phyloP scores from a whole-genome alignment of 2,329 filamentous ascomycete species.

The Sordariomycetes sp. region DNA sequence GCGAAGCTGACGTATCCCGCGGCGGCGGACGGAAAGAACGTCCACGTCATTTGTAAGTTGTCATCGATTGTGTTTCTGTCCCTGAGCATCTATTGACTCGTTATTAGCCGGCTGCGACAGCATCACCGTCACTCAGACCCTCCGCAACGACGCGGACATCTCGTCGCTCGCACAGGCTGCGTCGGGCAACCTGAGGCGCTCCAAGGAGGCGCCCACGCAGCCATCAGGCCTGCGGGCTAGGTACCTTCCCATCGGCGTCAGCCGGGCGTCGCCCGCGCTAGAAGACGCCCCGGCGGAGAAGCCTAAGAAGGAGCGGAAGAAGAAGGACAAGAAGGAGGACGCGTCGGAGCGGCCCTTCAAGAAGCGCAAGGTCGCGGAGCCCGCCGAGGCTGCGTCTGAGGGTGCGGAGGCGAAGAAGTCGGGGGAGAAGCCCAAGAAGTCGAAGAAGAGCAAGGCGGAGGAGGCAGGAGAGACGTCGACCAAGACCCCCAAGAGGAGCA shows the following conservation, averaged over 20 bases:
- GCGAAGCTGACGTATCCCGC: slow-evolving; percentile 1
- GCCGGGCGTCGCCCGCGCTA: neutral
- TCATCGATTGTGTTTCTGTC: neutral
- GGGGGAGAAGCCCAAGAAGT: too few relatives aligned
- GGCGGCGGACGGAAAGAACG: neutral
- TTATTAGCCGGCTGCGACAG: slow-evolving; percentile 1
- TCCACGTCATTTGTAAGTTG: slow-evolving; percentile 2
- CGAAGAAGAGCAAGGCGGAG: neutral
- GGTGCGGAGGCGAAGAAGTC: neutral
- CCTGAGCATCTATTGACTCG: neutral
- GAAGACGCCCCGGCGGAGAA: neutral
- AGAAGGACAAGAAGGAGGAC: slow-evolving; percentile 1
- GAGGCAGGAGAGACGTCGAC: neutral
- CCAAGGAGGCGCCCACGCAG: slow-evolving; percentile 43
- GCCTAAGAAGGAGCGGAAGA: slow-evolving; percentile 4
- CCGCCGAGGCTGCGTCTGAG: neutral
- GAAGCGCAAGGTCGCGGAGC: neutral
- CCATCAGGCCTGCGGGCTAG: slow-evolving; percentile 54
- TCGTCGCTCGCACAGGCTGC: neutral
- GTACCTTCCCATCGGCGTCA: slow-evolving; percentile 51
- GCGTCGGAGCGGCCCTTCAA: neutral
- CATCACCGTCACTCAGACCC: slow-evolving; percentile 4
- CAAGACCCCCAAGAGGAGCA: neutral
- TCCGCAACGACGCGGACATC: neutral
- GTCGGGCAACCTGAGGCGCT: neutral